Evolutionary conservation across 2,329 filamentous ascomycete species (phyloP).

Genomic region (Neoscytalidium dimidiatum): DNA sequence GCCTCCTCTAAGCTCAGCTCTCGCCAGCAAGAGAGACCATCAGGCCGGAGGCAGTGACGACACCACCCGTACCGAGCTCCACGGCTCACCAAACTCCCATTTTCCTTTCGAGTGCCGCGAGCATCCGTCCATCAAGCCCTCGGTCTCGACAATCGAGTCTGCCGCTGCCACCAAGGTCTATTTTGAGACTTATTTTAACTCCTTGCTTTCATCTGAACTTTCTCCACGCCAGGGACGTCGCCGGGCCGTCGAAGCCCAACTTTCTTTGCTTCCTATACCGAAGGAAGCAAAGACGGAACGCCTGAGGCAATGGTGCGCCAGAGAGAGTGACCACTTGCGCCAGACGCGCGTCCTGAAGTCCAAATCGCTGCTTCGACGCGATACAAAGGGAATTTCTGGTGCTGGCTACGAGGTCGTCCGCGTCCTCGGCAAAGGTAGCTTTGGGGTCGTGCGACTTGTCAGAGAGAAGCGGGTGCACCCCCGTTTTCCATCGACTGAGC

Average conservation of each 20-base stretch:
- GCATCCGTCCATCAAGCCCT: conserved; percentile 31
- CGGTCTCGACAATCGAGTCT: conserved; percentile 69
- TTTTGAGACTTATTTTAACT: conserved; percentile 81
- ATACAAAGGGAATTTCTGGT: conserved; percentile 53
- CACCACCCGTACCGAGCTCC: neutral
- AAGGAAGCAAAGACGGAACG: conserved; percentile 57
- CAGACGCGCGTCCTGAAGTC: conserved; percentile 71
- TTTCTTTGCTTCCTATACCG: conserved; percentile 59
- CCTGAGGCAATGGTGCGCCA: conserved; percentile 61
- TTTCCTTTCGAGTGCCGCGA: neutral
- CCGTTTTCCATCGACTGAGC: conserved; percentile 14
- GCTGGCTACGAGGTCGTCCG: conserved; percentile 79
- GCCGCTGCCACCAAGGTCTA: conserved; percentile 81
- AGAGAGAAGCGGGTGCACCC: conserved; percentile 56
- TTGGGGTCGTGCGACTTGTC: conserved; percentile 87
- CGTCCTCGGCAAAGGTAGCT: conserved; percentile 88
- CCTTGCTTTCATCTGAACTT: conserved; percentile 57
- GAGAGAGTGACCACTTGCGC: conserved; percentile 75
- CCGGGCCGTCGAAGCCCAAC: conserved; percentile 62
- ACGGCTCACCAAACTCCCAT: neutral
- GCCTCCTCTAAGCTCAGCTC: neutral
- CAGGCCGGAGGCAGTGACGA: conserved; percentile 7
- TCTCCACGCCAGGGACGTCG: conserved; percentile 64
- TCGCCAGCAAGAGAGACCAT: neutral
- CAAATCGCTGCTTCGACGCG: conserved; percentile 53